Base-by-base conservation (phyloP, 441 rosid genomes). In the Theobroma grandiflorum region DNA sequence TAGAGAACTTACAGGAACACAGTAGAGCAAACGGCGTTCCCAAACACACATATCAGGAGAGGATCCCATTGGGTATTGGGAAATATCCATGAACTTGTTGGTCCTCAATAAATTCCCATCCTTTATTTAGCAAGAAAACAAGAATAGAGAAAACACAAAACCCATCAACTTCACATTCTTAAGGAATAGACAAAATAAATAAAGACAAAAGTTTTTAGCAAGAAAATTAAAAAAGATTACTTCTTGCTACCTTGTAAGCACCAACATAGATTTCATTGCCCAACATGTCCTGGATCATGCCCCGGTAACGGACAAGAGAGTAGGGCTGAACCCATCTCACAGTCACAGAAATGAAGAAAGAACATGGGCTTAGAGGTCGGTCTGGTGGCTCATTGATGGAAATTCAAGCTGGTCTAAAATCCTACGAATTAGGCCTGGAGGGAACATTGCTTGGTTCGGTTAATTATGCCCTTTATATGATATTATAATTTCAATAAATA, bases 231-330 rank as follows among this genome's bases (percentile, higher is more conserved):
- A 59, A 59, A 55, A n/a, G n/a, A n/a, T n/a, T n/a, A n/a, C n/a
- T n/a, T n/a, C 8, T 22, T 12, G 8, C 10, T 75, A 94, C 99
- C 94, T 90, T 95, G 74, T 83, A 90, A 81, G 95, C 96, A 84
- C 99, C 99, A 18, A 88, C 96, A 72, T 96, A 96, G 71, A 96
- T 90, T 80, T 95, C 98, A 88, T 95, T 95, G 58, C 98, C 98
- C 87, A 95, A 75, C 99, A 96, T 95, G 83, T 96, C 99, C 68
- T 96, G 99, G 65, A 96, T 86, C 99, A 96, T 95, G 79, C 98
- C 98, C 12, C 95, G 90, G 72, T 90, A 96, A 64, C 99, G 84
- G 18, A 96, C 97, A 3, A 96, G 91, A 33, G 87, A 88, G 16
- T 92, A 86, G 33, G 96, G 92, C 81, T 88, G 92, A 59, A 96